phyloP scores from a whole-genome alignment of 2,329 filamentous ascomycete genomes.

The Calcarisporium arbuscula region DNA sequence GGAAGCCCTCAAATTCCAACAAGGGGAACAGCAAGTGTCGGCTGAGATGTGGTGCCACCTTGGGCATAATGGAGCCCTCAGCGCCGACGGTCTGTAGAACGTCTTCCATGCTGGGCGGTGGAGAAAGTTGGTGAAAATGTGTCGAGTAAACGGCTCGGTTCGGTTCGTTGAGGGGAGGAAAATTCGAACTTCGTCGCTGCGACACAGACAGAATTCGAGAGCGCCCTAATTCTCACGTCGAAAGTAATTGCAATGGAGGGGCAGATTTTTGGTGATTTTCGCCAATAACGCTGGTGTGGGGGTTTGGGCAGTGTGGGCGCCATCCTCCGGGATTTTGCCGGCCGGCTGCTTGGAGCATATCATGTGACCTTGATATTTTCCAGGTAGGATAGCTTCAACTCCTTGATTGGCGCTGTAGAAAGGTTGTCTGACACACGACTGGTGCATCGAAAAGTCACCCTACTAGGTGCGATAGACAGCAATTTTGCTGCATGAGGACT shows the following conservation, averaged over 20 bases:
- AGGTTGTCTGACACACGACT: no score
- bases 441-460: no score
- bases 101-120: slow-evolving; percentile 35
- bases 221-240: no score
- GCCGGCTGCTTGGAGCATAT: slow-evolving; percentile 12
- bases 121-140: no score
- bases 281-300: slow-evolving; percentile 30
- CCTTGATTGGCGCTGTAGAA: no score
- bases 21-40: slow-evolving; percentile 94
- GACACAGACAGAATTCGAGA: no score
- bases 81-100: slow-evolving; percentile 48
- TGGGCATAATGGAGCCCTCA: slow-evolving; percentile 74
- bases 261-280: slow-evolving; percentile 37
- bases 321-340: slow-evolving; percentile 31
- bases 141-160: no score
- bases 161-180: no score
- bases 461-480: no score
- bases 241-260: slow-evolving; percentile 27
- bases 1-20: slow-evolving; percentile 81
- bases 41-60: slow-evolving; percentile 87
- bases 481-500: no score
- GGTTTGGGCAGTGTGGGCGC: slow-evolving; percentile 18
- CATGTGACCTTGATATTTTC: slow-evolving; percentile 33
- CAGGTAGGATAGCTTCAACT: no score
- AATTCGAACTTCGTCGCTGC: no score